Conservation (phyloP, 805 yeast genomes). For the Monosporozyma servazzii region DNA sequence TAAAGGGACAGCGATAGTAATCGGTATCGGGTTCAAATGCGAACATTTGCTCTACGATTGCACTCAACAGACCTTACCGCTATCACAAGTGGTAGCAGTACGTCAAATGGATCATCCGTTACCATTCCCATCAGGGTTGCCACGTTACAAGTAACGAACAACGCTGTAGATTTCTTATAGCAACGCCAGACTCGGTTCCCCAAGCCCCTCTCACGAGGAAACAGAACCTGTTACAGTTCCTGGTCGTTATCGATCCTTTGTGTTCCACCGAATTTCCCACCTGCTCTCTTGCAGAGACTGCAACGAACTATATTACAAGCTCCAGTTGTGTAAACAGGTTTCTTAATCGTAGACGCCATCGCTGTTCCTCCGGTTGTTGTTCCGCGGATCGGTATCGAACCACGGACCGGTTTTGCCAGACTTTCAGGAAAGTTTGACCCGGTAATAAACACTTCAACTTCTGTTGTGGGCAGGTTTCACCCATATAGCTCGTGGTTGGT, state of each 20-base stretch:
- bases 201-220: slow-evolving; percentile 4
- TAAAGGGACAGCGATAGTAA: slow-evolving; percentile 24
- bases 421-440: not conserved
- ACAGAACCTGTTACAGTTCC: not conserved
- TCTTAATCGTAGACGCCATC: slow-evolving; percentile 21
- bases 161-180: slow-evolving; percentile 23
- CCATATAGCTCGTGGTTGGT: not conserved
- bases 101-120: slow-evolving; percentile 26
- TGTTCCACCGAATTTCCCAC: slow-evolving; percentile 35
- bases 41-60: slow-evolving; percentile 27
- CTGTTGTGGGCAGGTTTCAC: not conserved
- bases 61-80: slow-evolving; percentile 30
- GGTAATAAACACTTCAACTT: not conserved
- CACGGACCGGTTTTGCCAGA: slow-evolving; percentile 1
- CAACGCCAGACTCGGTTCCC: slow-evolving; percentile 16
- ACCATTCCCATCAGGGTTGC: slow-evolving; percentile 25
- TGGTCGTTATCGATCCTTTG: slow-evolving; percentile 7
- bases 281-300: slow-evolving; percentile 12
- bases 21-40: slow-evolving; percentile 31
- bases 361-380: slow-evolving; percentile 12
- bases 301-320: not conserved
- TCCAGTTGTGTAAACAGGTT: slow-evolving; percentile 21
- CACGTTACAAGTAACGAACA: not conserved
- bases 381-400: slow-evolving; percentile 10
- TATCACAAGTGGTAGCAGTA: slow-evolving; percentile 3